Evolutionary conservation across 2,329 filamentous ascomycete species (phyloP), one percentile per base, ranked within the genome.

Genomic region (Apiospora malaysiana): DNA sequence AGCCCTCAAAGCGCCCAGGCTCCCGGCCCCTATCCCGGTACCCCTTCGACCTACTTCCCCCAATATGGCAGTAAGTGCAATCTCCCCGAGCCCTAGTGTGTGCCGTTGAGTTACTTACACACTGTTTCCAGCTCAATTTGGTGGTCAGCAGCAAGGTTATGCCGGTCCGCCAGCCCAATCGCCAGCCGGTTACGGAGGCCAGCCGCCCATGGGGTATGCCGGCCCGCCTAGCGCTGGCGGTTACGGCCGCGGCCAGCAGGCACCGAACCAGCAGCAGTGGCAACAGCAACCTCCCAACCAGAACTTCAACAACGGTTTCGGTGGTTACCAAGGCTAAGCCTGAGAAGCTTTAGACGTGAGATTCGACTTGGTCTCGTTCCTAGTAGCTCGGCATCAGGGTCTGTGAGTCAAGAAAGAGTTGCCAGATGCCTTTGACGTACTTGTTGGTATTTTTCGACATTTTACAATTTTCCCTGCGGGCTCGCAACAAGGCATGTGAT

Each of bases 11-110:
- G 91, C 77, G 92, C 88, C 76, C 91, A 90, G 83, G 91, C 88
- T 75, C 90, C 89, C 69, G 85, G 85, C 69, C 91, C 87, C 70
- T 97, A 92, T 79, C 92, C 93, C 74, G 93, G 91, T 77, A 93
- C 94, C 63, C 93, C 94, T 63, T 91, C 90, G 71, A 86, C 88
- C 46, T 98, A 94, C 86, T 98, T 98, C 82, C 94, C 95, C 75
- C 96, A 98, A 84, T 98, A 98, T 80, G 92, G 93, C 80, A 93
- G 93, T 88, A 89, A 83, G 87, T 86, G 21, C n/a, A 37, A n/a
- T 23, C 2, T 9, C 18, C 32, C 43, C 6, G 21, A 25, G 5
- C 2, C 47, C 10, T 23, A 21, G 25, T 21, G 25, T 37, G 37
- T 23, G 23, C 25, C 18, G 27, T 56, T 69, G 37, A 91, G 92